These are phyloP conservation scores for Areca catechu DNA, from an alignment of 176 grass and related monocot genomes.

Conservation along the genomic window DNA sequence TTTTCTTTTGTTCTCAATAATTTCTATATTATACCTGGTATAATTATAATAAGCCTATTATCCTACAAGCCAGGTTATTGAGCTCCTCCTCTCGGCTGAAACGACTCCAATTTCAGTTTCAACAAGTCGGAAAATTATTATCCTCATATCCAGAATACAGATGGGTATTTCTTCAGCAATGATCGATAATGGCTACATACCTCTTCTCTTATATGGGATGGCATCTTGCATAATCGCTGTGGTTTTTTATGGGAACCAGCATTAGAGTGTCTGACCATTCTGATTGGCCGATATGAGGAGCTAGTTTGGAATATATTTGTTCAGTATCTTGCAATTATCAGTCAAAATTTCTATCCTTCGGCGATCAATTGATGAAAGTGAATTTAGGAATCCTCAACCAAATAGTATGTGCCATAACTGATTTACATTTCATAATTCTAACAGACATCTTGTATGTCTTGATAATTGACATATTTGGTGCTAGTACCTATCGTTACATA, in stretches of 20 bases:
- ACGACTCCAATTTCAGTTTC: slow-evolving; percentile 55
- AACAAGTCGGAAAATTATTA: slow-evolving; percentile 64
- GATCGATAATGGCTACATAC: slow-evolving; percentile 53
- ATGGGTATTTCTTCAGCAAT: slow-evolving; percentile 56
- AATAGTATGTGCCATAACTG: slow-evolving; percentile 27
- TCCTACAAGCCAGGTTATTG: slow-evolving; percentile 46
- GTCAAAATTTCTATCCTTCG: slow-evolving; percentile 28
- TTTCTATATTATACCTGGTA: neutral
- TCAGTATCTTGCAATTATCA: slow-evolving; percentile 40
- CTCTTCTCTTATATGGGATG: slow-evolving; percentile 76
- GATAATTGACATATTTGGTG: too few relatives aligned
- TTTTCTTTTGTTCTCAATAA: slow-evolving; percentile 19
- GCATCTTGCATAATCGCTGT: slow-evolving; percentile 80
- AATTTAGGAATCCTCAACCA: slow-evolving; percentile 33
- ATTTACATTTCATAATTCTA: too few relatives aligned
- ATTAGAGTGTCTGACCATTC: slow-evolving; percentile 52
- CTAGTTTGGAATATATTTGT: slow-evolving; percentile 64
- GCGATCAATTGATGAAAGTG: slow-evolving; percentile 27
- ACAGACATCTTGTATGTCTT: too few relatives aligned
- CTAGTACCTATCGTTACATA: too few relatives aligned
- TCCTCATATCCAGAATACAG: slow-evolving; percentile 58
- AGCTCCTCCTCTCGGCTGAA: slow-evolving; percentile 62
- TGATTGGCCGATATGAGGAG: slow-evolving; percentile 66
- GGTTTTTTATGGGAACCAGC: slow-evolving; percentile 68
- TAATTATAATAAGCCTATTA: neutral